Evolutionary conservation across 2,329 filamentous ascomycete genomes (phyloP).

Genomic region (Apiospora pterosperma): DNA sequence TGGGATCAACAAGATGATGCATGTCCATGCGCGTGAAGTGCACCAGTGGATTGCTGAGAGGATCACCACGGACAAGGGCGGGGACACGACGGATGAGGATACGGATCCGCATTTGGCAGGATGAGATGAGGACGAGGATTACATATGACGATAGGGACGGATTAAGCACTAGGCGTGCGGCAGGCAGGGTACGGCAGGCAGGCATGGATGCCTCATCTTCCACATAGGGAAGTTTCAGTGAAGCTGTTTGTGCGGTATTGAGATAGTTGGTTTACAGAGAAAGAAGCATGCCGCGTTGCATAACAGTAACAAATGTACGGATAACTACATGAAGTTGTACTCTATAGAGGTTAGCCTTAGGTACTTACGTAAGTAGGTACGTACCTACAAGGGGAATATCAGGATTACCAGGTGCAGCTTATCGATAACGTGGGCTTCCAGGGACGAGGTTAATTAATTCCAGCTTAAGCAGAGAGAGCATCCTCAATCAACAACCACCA

Average conservation of each 20-base stretch:
- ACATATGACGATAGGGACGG: not conserved
- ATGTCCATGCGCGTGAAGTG: constrained; percentile 47
- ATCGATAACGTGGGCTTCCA: not conserved
- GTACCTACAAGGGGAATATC: too few relatives aligned
- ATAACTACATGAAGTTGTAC: too few relatives aligned
- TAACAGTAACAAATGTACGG: too few relatives aligned
- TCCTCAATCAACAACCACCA: not conserved
- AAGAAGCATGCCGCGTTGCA: too few relatives aligned
- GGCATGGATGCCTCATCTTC: not conserved
- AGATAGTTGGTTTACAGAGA: too few relatives aligned
- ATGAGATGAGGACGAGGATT: not conserved
- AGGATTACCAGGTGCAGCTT: not conserved
- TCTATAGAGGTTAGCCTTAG: too few relatives aligned
- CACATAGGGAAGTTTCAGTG: not conserved
- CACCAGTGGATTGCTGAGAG: constrained; percentile 48
- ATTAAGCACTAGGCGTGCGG: not conserved
- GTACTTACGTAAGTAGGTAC: not conserved
- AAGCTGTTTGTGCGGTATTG: not conserved
- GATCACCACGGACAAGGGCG: constrained; percentile 28
- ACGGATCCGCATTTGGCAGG: constrained; percentile 12
- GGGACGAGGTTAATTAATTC: not conserved
- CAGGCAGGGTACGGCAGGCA: not conserved
- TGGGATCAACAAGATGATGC: constrained; percentile 55
- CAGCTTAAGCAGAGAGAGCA: not conserved
- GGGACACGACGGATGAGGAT: constrained; percentile 49